Base-by-base conservation (phyloP, 352 stramenopile genomes). In the Globisporangium barbulae region DNA sequence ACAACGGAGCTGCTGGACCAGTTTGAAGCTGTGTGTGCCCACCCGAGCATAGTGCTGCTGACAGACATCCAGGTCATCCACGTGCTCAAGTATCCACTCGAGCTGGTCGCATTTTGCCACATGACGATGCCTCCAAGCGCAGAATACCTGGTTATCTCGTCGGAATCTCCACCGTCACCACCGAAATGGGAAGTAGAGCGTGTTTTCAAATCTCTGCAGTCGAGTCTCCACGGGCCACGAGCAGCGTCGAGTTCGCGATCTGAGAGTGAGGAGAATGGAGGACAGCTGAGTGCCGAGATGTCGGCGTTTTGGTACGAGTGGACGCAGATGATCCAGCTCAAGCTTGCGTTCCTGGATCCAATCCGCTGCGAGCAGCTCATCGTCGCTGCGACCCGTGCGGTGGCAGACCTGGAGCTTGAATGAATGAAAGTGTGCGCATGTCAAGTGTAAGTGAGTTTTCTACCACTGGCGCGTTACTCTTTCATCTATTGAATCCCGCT, bases 291-390 rank as follows among this genome's bases (percentile, higher is more conserved):
- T 13, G 21, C 19, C 0, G 61, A 67, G 35, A 41, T 57, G 31
- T 25, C 53, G 31, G 58, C 55, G 2, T 69, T 60, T 42, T 61
- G 56, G 55, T 48, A 41, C 33, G 63, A 59, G 47, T 86, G 73
- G 73, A 49, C 63, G 22, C 64, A 76, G 49, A 70, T 77, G 47
- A 81, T 86, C 69, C 42, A 76, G 25, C 63, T 84, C 53, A 86
- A 75, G 55, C 83, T 81, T 45, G 78, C 76, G 61, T 81, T 78
- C 37, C n/a, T 81, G 12, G 59, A 78, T 15, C 61, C 54, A 19
- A 41, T 64, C 19, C 64, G 75, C 10, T 84, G 78, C 17, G 56
- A 42, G 30, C 60, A 61, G 31, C 48, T 69, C 33, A 19, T 65
- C 21, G 30, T 21, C 7, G 60, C 61, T 15, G 45, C 44, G 28